Percentiles rank a stretch among this genome's conserved stretches.
Evolutionary conservation across 495 filamentous ascomycete genomes (phyloP).

Genomic region (Darksidea phi): DNA sequence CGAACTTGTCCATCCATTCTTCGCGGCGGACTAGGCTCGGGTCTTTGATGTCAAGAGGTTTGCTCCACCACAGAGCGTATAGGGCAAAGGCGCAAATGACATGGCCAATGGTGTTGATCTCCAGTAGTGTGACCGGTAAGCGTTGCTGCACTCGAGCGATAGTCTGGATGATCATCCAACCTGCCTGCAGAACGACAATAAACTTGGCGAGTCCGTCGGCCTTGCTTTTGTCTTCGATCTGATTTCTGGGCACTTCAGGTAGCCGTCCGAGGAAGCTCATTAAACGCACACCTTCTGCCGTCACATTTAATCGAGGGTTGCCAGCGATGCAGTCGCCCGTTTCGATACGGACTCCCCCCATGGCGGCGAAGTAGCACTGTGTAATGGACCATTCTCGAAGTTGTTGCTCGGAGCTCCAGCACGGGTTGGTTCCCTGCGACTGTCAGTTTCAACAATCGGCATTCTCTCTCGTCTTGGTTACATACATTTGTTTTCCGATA

Average conservation of each 20-base stretch:
- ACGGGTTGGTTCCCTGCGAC: background rate
- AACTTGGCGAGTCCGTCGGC: conserved; percentile 21
- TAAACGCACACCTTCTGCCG: conserved; percentile 20
- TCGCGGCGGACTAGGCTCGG: conserved; percentile 7
- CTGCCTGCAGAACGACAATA: conserved; percentile 23
- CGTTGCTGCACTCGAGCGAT: conserved; percentile 9
- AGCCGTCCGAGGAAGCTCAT: conserved; percentile 21
- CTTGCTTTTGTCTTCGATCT: conserved; percentile 22
- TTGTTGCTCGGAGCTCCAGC: conserved; percentile 3
- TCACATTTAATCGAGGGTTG: conserved; percentile 11
- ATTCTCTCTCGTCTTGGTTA: background rate
- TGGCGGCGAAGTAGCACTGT: conserved; percentile 22
- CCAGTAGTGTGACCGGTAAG: conserved; percentile 15
- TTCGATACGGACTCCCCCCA: conserved; percentile 20
- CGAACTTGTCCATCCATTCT: conserved; percentile 17
- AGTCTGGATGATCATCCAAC: conserved; percentile 25
- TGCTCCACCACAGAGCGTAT: conserved; percentile 23
- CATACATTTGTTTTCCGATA: conserved; percentile 15
- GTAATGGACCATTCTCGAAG: conserved; percentile 18
- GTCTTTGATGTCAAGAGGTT: conserved; percentile 24
- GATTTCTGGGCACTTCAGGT: conserved; percentile 6
- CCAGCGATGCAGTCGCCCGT: conserved; percentile 13
- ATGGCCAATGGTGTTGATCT: conserved; percentile 30
- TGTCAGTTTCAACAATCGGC: background rate
- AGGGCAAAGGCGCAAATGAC: conserved; percentile 25